Conservation (phyloP, 805 yeast species). For the Lachancea quebecensis region DNA sequence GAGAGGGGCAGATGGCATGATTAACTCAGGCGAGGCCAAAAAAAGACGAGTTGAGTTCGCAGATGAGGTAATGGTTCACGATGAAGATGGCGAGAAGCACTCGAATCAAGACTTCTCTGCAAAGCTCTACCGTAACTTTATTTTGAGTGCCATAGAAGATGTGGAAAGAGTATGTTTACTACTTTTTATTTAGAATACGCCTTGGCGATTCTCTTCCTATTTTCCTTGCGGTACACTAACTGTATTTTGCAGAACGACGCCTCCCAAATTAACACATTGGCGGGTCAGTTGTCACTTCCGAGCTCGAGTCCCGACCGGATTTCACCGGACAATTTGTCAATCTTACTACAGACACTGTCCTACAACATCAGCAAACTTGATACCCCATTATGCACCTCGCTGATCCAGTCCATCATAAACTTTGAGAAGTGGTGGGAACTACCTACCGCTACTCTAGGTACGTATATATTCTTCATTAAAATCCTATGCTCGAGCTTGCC, state of each 20-base stretch:
- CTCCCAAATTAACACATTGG: constrained; percentile 49
- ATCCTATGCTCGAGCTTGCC: constrained; percentile 82
- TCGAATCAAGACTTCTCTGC: constrained; percentile 22
- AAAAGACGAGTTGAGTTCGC: constrained; percentile 30
- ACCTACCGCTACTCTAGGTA: constrained; percentile 38
- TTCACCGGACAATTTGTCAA: constrained; percentile 43
- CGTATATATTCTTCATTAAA: constrained; percentile 64
- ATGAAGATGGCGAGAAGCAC: constrained; percentile 10
- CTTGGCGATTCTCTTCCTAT: constrained; percentile 2
- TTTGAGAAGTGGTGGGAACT: constrained; percentile 54
- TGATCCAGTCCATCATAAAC: constrained; percentile 57
- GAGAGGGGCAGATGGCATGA: constrained; percentile 15
- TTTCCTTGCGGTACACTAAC: constrained; percentile 19
- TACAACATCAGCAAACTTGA: constrained; percentile 65
- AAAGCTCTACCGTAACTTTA: constrained; percentile 38
- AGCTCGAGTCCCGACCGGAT: constrained; percentile 46
- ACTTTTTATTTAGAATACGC: not conserved
- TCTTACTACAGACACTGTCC: constrained; percentile 52
- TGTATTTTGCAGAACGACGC: constrained; percentile 37
- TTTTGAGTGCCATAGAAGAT: constrained; percentile 62
- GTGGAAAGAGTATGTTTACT: constrained; percentile 46
- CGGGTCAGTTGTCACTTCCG: constrained; percentile 54
- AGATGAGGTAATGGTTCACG: constrained; percentile 16
- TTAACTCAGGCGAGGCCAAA: constrained; percentile 18
- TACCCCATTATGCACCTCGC: constrained; percentile 38